A percentile compares a stretch with the other conserved stretches of the same genome.
Evolutionary conservation across 176 grass and related monocot genomes (phyloP).

Genomic region (Musa acuminata): DNA sequence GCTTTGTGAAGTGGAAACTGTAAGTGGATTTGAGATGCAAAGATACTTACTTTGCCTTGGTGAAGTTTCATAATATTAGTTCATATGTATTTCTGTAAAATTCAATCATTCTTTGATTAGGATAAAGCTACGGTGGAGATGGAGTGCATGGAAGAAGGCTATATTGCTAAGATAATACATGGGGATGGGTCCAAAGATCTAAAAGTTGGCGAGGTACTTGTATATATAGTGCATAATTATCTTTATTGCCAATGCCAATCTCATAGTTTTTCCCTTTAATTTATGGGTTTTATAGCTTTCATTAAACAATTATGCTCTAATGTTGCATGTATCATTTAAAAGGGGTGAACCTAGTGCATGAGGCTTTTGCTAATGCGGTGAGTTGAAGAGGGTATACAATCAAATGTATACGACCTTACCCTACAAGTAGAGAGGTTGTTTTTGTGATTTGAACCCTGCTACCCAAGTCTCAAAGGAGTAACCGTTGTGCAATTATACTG

Average conservation of each 20-base stretch:
- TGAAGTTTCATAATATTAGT: background rate
- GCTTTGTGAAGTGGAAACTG: conserved; percentile 91
- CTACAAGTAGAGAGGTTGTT: too few species aligned
- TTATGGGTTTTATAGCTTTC: too few species aligned
- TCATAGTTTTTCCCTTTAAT: background rate
- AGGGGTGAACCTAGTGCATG: too few species aligned
- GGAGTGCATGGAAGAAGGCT: conserved; percentile 99
- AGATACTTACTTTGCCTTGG: background rate
- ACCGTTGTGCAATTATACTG: too few species aligned
- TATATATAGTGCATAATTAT: background rate
- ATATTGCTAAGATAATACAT: conserved; percentile 86
- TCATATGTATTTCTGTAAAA: too few species aligned
- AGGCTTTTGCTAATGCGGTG: too few species aligned
- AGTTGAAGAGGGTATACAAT: too few species aligned
- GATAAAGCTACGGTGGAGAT: conserved; percentile 94
- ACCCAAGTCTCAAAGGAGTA: too few species aligned
- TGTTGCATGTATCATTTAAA: too few species aligned
- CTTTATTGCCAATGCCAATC: background rate
- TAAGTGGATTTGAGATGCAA: conserved; percentile 28
- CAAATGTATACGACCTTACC: too few species aligned
- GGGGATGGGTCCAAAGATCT: conserved; percentile 94
- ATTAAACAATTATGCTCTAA: too few species aligned
- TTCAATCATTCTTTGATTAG: conserved; percentile 27
- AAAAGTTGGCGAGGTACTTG: conserved; percentile 85
- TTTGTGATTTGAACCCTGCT: too few species aligned